Base-by-base conservation (phyloP, 805 yeast genomes). In the Starmerella bombi region DNA sequence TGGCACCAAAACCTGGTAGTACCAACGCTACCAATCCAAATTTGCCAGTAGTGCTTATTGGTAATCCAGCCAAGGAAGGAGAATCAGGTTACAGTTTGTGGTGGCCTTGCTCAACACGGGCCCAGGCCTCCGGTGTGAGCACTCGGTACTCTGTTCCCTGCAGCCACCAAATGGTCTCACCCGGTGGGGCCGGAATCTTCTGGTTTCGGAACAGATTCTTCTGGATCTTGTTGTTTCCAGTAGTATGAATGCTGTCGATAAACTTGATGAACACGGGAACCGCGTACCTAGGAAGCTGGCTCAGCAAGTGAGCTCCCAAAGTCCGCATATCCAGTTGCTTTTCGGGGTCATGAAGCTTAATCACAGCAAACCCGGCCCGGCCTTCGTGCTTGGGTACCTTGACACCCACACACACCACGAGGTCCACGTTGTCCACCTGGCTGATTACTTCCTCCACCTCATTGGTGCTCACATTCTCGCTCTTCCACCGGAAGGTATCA, bases 401-500 rank as follows among this genome's bases (percentile, higher is more conserved):
- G 28, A 95, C 95, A 39, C 91, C 95, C 18, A 86, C 94, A 34
- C 83, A 85, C 10, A 78, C 73, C 46, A 79, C 83, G 45, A 70
- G 69, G 36, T 80, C 63, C 20, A 61, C 50, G 19, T 60, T 63
- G 18, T 61, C 59, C 25, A 56, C 46, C 19, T 59, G 62, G 22
- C 63, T 57, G 37, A 64, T 57, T 60, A 71, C 67, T 55, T 78
- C 80, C 57, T 88, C 96, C 30, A 86, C 95, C 62, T 86, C 96
- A 25, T 86, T 77, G 12, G 96, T 85, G 15, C 91, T 76, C 9
- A 88, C 95, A 59, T 86, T 86, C 62, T 86, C 97, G 2, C 93
- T 80, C 63, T 84, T 88, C 97, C 97, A 86, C 52, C 97, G 70
- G 65, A 81, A 86, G 0, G 96, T 88, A 56, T 86, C 97, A 32